Percentiles rank a stretch among this genome's conserved stretches.
Conservation (phyloP, 208 protist species). For the Acanthamoeba quina region DNA sequence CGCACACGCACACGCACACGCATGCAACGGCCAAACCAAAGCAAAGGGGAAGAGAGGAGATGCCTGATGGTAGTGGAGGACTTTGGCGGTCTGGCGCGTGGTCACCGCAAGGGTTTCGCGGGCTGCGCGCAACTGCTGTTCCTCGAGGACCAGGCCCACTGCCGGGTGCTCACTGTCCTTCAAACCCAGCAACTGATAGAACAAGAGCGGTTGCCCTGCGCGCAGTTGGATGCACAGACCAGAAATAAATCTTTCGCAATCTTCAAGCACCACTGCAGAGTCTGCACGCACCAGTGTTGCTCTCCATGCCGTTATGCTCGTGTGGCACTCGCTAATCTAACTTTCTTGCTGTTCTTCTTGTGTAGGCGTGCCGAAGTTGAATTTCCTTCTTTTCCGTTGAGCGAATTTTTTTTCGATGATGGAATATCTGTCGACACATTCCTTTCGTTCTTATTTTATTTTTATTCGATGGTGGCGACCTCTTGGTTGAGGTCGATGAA, state of each 20-base stretch:
- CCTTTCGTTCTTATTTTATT: too few species aligned
- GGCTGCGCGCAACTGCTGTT: background rate
- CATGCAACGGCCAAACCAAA: background rate
- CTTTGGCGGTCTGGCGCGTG: slow-evolving; percentile 17
- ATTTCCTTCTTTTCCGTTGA: too few species aligned
- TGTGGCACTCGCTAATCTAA: too few species aligned
- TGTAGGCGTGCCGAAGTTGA: too few species aligned
- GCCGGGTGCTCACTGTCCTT: background rate
- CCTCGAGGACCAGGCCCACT: background rate
- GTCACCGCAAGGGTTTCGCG: background rate
- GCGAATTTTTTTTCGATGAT: too few species aligned
- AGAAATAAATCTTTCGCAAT: background rate
- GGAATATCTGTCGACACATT: too few species aligned
- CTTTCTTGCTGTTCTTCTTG: too few species aligned
- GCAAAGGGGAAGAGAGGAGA: background rate
- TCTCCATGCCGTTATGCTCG: background rate
- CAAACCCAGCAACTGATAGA: background rate
- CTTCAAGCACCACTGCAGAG: too few species aligned
- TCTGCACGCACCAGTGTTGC: background rate
- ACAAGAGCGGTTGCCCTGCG: background rate
- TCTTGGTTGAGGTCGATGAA: slow-evolving; percentile 15
- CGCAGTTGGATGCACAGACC: background rate
- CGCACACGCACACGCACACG: background rate
- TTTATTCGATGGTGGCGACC: background rate
- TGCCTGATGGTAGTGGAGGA: slow-evolving; percentile 37